Percentiles rank a stretch among this genome's conserved stretches.
Evolutionary conservation across 495 filamentous ascomycete genomes (phyloP).

Genomic region (Neurospora africana): DNA sequence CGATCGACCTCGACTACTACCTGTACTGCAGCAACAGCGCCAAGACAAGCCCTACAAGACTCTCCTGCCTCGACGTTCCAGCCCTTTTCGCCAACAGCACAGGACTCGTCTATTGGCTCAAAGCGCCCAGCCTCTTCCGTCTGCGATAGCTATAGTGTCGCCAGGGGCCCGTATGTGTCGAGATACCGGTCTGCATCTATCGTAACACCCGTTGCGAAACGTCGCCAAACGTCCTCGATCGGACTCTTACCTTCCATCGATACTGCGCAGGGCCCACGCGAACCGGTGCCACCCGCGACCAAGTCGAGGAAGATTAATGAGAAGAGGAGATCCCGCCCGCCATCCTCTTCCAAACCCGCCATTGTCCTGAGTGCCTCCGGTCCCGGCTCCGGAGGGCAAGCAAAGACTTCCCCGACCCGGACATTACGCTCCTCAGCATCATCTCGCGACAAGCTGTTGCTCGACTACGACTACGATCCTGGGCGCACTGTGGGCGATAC

Average conservation of each 20-base stretch:
- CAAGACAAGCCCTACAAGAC: not conserved
- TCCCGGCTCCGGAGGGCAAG: conserved; percentile 14
- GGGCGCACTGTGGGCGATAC: conserved; percentile 24
- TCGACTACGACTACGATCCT: conserved; percentile 41
- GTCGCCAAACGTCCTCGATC: conserved; percentile 13
- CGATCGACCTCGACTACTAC: conserved; percentile 3
- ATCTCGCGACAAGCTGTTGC: conserved; percentile 35
- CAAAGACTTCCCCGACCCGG: conserved; percentile 38
- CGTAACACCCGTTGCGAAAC: conserved; percentile 16
- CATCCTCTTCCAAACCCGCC: conserved; percentile 24
- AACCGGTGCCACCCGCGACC: conserved; percentile 28
- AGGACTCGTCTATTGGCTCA: conserved; percentile 7
- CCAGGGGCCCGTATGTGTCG: conserved; percentile 14
- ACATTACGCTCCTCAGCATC: conserved; percentile 39
- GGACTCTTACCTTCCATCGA: not conserved
- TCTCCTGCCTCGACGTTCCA: conserved; percentile 28
- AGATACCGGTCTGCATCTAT: conserved; percentile 11
- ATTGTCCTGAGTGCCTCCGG: conserved; percentile 3
- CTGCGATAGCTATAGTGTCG: conserved; percentile 20
- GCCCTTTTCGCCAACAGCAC: conserved; percentile 12
- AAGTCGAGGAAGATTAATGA: conserved; percentile 24
- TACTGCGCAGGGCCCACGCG: conserved; percentile 27
- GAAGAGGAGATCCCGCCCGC: conserved; percentile 31
- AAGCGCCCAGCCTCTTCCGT: conserved; percentile 31
- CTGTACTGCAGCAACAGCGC: conserved; percentile 17